These are phyloP conservation scores for Salvia hispanica DNA, from an alignment of 257 asterid species.

Conservation along the genomic window DNA sequence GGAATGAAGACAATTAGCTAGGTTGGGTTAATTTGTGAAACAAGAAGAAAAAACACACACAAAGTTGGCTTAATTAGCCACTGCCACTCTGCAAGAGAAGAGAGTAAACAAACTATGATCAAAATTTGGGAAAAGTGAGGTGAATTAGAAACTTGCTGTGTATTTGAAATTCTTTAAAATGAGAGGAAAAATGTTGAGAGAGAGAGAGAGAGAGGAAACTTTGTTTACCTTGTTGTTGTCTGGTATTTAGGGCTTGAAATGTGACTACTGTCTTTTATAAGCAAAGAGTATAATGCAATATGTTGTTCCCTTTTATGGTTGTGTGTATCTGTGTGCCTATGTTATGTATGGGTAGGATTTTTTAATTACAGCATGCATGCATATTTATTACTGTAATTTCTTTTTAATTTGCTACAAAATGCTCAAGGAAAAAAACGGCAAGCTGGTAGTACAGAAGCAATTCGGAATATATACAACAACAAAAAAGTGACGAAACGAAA, in stretches of 20 bases:
- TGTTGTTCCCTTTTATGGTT: conserved; percentile 24
- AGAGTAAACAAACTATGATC: conserved; percentile 9
- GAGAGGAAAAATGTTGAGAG: conserved; percentile 27
- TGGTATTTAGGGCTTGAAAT: conserved; percentile 43
- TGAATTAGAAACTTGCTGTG: conserved; percentile 32
- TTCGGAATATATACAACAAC: no score
- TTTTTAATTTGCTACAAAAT: background rate
- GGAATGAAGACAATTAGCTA: conserved; percentile 31
- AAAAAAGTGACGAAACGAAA: no score
- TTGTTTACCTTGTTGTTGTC: conserved; percentile 41
- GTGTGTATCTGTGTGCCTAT: conserved; percentile 25
- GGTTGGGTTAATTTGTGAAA: conserved; percentile 9
- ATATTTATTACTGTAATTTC: background rate
- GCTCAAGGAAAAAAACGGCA: no score
- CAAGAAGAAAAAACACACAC: background rate
- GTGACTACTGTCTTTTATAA: background rate
- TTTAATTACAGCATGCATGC: conserved; percentile 23
- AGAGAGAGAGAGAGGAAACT: background rate
- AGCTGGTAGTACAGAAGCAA: no score
- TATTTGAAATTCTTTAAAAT: conserved; percentile 33
- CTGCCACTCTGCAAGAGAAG: background rate
- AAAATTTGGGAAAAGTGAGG: conserved; percentile 21
- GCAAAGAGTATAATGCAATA: conserved; percentile 19
- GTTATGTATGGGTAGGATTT: background rate
- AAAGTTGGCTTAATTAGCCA: conserved; percentile 18